Base-by-base conservation (phyloP, 208 protist species). In the Sergeia podlipaevii region DNA sequence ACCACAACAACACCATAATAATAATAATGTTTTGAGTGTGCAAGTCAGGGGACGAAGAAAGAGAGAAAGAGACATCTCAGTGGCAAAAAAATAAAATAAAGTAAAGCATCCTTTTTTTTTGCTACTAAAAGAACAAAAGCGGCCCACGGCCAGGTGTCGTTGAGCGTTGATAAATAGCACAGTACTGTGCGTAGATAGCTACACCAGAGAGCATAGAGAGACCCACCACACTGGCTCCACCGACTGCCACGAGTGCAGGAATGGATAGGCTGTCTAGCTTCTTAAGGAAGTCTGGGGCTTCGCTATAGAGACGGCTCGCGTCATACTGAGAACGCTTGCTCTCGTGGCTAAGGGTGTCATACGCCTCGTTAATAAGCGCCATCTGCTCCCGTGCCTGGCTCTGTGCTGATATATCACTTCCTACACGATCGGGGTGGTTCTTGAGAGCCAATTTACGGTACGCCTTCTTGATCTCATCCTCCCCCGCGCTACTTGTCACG, bases 301-400 rank as follows among this genome's bases (percentile, higher is more conserved):
- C 56, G 10, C 38, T 44, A 33, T 77, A 50, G 26, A 34, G 45
- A 24, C 74, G 69, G 29, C 49, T 52, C 5, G 60, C 57, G 47
- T 94, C 83, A 64, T 94, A 94, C 51, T 69, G 61, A 39, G 62
- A 62, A 11, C 82, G 76, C 42, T 75, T 84, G 13, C 65, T 61
- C 2, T 70, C 28, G 32, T 81, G 70, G 4, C 70, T 75, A 8
- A 94, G 73, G 11, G 70, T 80, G 34, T 94, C 80, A 46, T 94
- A 94, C 42, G 86, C 86, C 13, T 75, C 68, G 50, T 94, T 94
- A 60, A 94, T 77, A 23, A 61, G 27, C 33, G 77, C 70, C 86
- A 94, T 94, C 23, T 71, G 64, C 44, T 84, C 71, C 17, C 68
- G 65, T 21, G 79, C 80, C 2, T 42, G 39, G 37, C 60, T 15